Conservation (phyloP, 2,329 filamentous ascomycete species). For the Calonectria leucothoes region DNA sequence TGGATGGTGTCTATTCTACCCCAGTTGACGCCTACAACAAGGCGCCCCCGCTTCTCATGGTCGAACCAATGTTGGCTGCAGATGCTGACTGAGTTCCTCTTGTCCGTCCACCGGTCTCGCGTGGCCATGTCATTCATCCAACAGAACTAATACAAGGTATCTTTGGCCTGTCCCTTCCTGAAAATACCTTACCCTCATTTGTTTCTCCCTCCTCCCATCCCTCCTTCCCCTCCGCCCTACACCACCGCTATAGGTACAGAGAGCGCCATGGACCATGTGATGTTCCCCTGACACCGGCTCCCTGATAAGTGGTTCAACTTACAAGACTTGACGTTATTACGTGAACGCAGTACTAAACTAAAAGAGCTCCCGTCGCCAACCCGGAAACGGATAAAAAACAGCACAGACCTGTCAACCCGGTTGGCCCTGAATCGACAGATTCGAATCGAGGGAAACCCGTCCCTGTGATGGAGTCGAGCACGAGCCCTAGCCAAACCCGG, state of each 20-base stretch:
- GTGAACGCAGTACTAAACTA: slow-evolving; percentile 20
- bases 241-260: not conserved
- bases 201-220: not conserved
- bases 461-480: slow-evolving; percentile 27
- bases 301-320: slow-evolving; percentile 11
- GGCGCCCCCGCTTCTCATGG: slow-evolving; percentile 26
- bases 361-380: slow-evolving; percentile 10
- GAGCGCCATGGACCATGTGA: slow-evolving; percentile 6
- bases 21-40: slow-evolving; percentile 35
- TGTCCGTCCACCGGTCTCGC: slow-evolving; percentile 17
- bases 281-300: slow-evolving; percentile 13
- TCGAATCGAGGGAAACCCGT: slow-evolving; percentile 25
- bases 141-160: slow-evolving; percentile 5
- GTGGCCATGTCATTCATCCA: slow-evolving; percentile 14
- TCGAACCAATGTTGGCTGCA: slow-evolving; percentile 27
- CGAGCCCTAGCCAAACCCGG: slow-evolving; percentile 28
- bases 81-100: slow-evolving; percentile 22
- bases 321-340: slow-evolving; percentile 16
- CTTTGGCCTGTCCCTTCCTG: not conserved
- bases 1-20: slow-evolving; percentile 38
- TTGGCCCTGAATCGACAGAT: slow-evolving; percentile 12
- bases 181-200: slow-evolving; percentile 15
- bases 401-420: slow-evolving; percentile 15
- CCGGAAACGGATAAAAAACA: slow-evolving; percentile 2
- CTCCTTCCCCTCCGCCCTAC: not conserved